Base-by-base conservation (phyloP, 352 stramenopile genomes). In the Globisporangium lucens region DNA sequence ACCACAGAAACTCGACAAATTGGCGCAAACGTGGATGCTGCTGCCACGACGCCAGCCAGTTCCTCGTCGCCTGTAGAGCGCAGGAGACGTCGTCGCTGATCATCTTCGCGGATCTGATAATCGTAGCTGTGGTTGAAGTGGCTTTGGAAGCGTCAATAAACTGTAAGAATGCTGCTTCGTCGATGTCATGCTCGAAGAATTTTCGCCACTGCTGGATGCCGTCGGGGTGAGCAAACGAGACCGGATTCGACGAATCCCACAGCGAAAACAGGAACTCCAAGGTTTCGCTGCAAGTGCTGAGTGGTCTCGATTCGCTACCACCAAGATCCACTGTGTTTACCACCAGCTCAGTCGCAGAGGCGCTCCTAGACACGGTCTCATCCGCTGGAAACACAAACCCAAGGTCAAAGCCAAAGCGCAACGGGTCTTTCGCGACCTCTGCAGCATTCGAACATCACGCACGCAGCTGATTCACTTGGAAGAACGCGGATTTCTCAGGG, bases 41-140 rank as follows among this genome's bases (percentile, higher is more conserved):
- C 10, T 78, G 70, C 76, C 80, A 89, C 6, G 83, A 89, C 13
- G 71, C 38, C 3, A 91, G 13, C 83, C 83, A 91, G 56, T 89
- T 75, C 0, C 67, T 71, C 7, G 82, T 67, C 4, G 76, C 59
- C 33, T 88, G 70, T 17, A 85, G 61, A 0, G 73, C 69, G 46
- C 83, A 91, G 6, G 66, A 78, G 5, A 78, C 66, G 0, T 72
- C 71, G 0, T 52, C 57, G 12, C 27, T 66, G 9, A 59, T 15
- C 3, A 83, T 24, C 4, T 70, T 38, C 30, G 68, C 43, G 22
- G 43, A 49, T 4, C 10, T 61, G 10, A 61, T 49, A 10, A 61
- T 61, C 56, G 56, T 15, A 7, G 33, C 33, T 49, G 56, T 49
- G 3, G 30, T 22, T 1, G 56, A 47, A 4, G n/a, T 30, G 8